phyloP scores from a whole-genome alignment of 2,329 filamentous ascomycete genomes.

The Alternaria sp. region DNA sequence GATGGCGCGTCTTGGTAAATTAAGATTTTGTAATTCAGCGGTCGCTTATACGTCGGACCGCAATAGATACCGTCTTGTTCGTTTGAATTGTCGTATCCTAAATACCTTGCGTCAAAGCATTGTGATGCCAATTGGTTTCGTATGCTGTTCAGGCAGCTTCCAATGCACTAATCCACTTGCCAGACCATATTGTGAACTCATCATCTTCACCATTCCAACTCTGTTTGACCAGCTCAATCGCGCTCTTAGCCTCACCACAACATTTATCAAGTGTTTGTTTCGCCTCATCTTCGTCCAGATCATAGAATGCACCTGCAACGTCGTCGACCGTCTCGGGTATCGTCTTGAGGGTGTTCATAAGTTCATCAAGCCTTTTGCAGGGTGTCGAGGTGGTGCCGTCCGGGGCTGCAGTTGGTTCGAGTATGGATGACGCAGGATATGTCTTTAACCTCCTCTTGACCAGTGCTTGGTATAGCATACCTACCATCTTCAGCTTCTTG shows the following conservation, averaged over 20 bases:
- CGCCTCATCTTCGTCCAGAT: slow-evolving; percentile 67
- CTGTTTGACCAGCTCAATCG: slow-evolving; percentile 63
- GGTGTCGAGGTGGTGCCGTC: slow-evolving; percentile 17
- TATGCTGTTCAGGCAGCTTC: slow-evolving; percentile 36
- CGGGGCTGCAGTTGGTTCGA: slow-evolving; percentile 11
- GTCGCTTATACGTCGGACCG: neutral
- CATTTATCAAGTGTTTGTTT: slow-evolving; percentile 67
- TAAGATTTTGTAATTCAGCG: neutral
- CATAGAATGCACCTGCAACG: slow-evolving; percentile 76
- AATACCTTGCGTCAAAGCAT: neutral
- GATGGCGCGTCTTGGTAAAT: neutral
- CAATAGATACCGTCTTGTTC: slow-evolving; percentile 2
- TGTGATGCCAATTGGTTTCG: neutral
- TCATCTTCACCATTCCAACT: slow-evolving; percentile 73
- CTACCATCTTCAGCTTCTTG: slow-evolving; percentile 71
- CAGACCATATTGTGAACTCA: slow-evolving; percentile 81
- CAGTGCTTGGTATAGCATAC: slow-evolving; percentile 73
- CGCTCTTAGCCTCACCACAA: slow-evolving; percentile 66
- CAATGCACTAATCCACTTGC: slow-evolving; percentile 61
- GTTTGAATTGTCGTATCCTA: neutral
- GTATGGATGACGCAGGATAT: slow-evolving; percentile 46
- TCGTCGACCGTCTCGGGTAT: slow-evolving; percentile 76
- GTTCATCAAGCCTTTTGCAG: slow-evolving; percentile 59
- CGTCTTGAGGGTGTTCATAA: slow-evolving; percentile 63
- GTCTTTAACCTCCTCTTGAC: slow-evolving; percentile 74